Evolutionary conservation across 495 filamentous ascomycete species (phyloP), one percentile per base, ranked within the genome.

Genomic region (Amphirosellinia nigrospora): DNA sequence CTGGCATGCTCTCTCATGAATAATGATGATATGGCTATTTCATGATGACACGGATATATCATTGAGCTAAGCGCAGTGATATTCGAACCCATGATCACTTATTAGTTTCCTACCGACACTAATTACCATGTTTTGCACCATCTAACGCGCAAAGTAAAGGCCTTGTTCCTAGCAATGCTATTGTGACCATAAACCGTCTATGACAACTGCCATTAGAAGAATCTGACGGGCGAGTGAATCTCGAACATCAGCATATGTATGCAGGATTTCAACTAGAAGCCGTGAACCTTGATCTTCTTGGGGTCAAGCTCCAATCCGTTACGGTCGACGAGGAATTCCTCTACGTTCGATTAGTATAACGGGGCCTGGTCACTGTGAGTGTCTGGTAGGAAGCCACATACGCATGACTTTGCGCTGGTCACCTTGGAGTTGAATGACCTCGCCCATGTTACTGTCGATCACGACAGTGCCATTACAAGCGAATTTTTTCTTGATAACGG

Each of bases 401-500:
- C 65, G 65, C 65, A 68, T 68, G 50, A 60, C 65, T 53, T 68
- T 68, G 84, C 96, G 95, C 86, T 99, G 96, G 83, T 99, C 96
- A 75, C 96, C 96, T 83, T 99, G 96, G 75, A 99, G 89, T 87
- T 99, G 96, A 77, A 99, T 98, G 91, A 99, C 96, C 88, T 98
- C 95, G 80, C 96, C 96, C 94, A 97, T 97, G 87, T 98, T 94
- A 74, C 86, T 88, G 83, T 97, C 95, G 77, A 89, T 90, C 83
- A 99, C 95, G 84, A 98, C 96, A 86, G 96, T 99, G 88, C 96
- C 96, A 98, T 99, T 99, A 94, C 96, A 99, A 81, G 96, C 93
- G 80, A 98, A 99, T 79, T 97, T 94, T 89, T 98, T 98, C 90
- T 98, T 98, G 89, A 98, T 96, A 83, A 97, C 94, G 87, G 97